phyloP scores from a whole-genome alignment of 768 basidiomycete species.

The Hydnum rufescens region DNA sequence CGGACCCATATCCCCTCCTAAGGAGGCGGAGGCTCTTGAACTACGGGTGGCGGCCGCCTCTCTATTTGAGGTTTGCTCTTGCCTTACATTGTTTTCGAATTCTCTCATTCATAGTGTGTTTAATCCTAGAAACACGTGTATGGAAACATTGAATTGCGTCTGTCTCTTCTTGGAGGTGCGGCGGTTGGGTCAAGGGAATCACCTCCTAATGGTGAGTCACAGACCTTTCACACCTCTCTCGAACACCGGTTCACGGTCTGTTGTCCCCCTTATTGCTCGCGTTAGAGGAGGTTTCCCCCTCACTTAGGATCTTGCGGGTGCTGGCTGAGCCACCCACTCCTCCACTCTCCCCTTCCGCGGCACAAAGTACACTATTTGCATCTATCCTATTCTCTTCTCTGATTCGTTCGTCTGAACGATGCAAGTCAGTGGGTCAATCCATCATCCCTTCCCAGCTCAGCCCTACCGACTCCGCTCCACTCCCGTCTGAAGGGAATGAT shows the following conservation, averaged over 20 bases:
- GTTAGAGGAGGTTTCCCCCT: conserved; percentile 26
- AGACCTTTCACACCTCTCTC: neutral
- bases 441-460: conserved; percentile 12
- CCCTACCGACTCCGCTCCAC: neutral
- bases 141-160: neutral
- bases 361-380: conserved; percentile 52
- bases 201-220: neutral
- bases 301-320: conserved; percentile 37
- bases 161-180: neutral
- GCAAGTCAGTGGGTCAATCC: conserved; percentile 23
- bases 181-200: neutral
- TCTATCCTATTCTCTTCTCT: conserved; percentile 65
- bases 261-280: neutral
- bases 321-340: conserved; percentile 41
- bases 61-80: conserved; percentile 61
- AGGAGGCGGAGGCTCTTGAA: conserved; percentile 46
- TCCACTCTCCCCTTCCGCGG: conserved; percentile 33
- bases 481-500: conserved; percentile 23
- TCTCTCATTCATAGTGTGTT: neutral
- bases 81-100: neutral
- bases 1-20: conserved; percentile 23
- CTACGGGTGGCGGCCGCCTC: conserved; percentile 55
- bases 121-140: neutral
- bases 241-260: neutral
- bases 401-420: conserved; percentile 31